Percentiles rank a stretch among this genome's conserved stretches.
Evolutionary conservation across 2,329 filamentous ascomycete species (phyloP).

Genomic region (Talaromyces marneffei): DNA sequence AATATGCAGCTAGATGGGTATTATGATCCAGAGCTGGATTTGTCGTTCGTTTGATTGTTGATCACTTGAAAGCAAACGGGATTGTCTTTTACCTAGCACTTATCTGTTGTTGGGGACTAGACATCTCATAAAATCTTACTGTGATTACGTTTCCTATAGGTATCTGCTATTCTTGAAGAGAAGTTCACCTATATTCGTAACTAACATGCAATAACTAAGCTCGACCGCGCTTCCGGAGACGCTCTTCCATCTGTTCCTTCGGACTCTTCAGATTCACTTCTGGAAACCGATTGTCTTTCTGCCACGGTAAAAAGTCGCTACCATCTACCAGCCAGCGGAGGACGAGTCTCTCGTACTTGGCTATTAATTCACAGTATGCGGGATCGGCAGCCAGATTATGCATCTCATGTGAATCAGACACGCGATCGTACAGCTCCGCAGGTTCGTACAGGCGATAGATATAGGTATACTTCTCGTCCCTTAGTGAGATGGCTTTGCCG

Average conservation of each 20-base stretch:
- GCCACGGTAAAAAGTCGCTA: conserved; percentile 34
- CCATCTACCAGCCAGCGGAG: conserved; percentile 37
- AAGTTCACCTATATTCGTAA: background rate
- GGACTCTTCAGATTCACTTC: conserved; percentile 31
- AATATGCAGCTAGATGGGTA: background rate
- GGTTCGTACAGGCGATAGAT: conserved; percentile 45
- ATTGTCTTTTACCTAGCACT: background rate
- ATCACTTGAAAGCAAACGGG: background rate
- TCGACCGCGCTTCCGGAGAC: background rate
- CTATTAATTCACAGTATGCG: background rate
- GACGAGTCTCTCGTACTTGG: conserved; percentile 27
- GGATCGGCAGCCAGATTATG: conserved; percentile 1
- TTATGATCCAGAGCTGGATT: background rate
- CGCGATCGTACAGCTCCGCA: conserved; percentile 40
- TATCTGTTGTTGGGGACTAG: no score
- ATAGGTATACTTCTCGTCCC: conserved; percentile 33
- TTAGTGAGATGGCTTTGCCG: conserved; percentile 35
- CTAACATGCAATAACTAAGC: background rate
- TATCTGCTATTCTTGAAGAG: no score
- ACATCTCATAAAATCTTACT: no score
- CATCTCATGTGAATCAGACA: conserved; percentile 34
- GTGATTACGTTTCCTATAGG: no score
- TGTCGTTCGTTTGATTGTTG: background rate
- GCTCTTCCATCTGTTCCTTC: conserved; percentile 1
- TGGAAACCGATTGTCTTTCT: conserved; percentile 32